Percentiles rank a stretch among this genome's conserved stretches.
phyloP scores from a whole-genome alignment of 768 basidiomycete genomes.

The Rubroboletus satanas region DNA sequence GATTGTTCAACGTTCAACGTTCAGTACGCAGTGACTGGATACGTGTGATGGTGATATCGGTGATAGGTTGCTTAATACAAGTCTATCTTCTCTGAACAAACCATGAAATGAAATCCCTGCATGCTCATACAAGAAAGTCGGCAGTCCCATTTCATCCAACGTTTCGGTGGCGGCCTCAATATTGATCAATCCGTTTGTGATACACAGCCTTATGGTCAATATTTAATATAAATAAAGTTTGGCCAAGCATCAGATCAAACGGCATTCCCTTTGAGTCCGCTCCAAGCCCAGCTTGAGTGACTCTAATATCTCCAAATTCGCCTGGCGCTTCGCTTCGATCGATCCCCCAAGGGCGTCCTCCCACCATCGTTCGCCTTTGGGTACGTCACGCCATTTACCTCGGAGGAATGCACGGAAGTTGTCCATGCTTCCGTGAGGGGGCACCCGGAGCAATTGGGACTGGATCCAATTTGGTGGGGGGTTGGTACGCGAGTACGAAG shows the following conservation, averaged over 20 bases:
- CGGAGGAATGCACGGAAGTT: constrained; percentile 41
- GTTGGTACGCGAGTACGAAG: constrained; percentile 32
- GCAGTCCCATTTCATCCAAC: no score
- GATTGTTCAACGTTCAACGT: no score
- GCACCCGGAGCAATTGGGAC: constrained; percentile 20
- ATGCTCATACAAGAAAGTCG: no score
- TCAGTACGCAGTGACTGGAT: no score
- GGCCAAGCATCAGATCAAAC: background rate
- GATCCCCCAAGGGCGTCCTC: constrained; percentile 50
- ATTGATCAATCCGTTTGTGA: no score
- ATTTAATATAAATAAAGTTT: background rate
- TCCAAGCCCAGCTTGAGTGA: constrained; percentile 24
- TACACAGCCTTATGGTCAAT: background rate
- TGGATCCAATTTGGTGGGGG: constrained; percentile 29
- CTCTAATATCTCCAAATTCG: constrained; percentile 25
- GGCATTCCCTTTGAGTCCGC: background rate
- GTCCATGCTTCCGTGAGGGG: constrained; percentile 20
- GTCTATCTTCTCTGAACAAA: no score
- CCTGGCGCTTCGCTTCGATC: constrained; percentile 38
- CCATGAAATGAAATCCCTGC: no score
- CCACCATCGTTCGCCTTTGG: constrained; percentile 65
- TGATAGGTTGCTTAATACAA: no score
- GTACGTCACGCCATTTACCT: constrained; percentile 60
- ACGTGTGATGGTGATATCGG: no score
- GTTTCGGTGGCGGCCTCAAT: no score